Base-by-base conservation (phyloP, 176 grass and related monocot genomes). In the Avena eriantha region DNA sequence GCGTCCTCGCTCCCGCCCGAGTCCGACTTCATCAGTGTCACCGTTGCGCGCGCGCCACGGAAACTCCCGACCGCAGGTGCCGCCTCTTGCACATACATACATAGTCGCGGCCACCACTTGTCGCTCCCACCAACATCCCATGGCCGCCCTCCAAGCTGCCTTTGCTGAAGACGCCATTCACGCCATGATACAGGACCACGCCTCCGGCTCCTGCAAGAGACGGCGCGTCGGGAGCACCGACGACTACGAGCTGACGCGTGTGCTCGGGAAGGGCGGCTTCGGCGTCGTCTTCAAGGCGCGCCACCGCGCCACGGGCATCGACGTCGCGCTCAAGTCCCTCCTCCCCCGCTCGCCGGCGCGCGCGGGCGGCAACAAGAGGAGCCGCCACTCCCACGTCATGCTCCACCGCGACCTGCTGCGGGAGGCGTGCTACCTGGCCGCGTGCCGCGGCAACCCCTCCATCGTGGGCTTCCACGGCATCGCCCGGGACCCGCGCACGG, bases 251-350 rank as follows among this genome's bases (percentile, higher is more conserved):
- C 48, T 12, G 24, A 76, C 24, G 8, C 73, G 48, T 48, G 46
- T 51, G 24, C 73, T 76, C 24, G 48, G 24, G 24, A 17, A 10
- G 3, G 24, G 24, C 26, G 48, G 73, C 73, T 76, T 33, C 47
- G 24, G 73, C 73, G 8, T 76, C 73, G 73, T 76, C 73, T 5
- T 76, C 73, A 53, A 76, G 73, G 73, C 48, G 48, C 73, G 73
- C 24, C 73, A 75, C 72, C 72, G 46, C 7, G 73, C 13, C 47
- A 53, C 73, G 7, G 73, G 73, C 3, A 49, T 5, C 0, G 15
- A 53, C 73, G 48, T 76, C 48, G 73, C 73, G 47, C 48, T 76
- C 47, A 76, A 76, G 73, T 76, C 2, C 8, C 24, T 33, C 1
- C 8, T 54, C 8, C 26, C 26, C 24, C 26, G 9, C 48, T 50